These are phyloP conservation scores for Ceratobasidium sp. DNA, from an alignment of 1,284 basidiomycete genomes.

Conservation along the genomic window DNA sequence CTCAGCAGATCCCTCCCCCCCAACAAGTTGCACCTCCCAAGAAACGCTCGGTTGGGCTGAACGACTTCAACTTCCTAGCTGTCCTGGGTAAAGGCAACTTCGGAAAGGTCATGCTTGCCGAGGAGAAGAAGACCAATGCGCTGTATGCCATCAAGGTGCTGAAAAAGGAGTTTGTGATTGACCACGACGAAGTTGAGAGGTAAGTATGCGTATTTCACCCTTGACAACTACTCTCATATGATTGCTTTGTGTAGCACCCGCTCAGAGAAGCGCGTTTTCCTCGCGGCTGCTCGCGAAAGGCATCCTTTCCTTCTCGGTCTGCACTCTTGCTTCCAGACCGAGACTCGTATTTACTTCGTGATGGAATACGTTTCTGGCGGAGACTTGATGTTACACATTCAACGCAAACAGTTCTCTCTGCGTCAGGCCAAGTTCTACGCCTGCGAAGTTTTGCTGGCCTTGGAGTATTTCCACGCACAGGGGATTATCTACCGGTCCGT, in stretches of 20 bases:
- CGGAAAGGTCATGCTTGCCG: slow-evolving; percentile 99
- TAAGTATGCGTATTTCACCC: slow-evolving; percentile 51
- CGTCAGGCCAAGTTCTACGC: slow-evolving; percentile 97
- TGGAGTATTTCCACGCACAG: slow-evolving; percentile 98
- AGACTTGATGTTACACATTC: slow-evolving; percentile 82
- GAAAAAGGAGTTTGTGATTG: slow-evolving; percentile 99
- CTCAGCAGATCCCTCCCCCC: slow-evolving; percentile 45
- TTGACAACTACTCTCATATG: background rate
- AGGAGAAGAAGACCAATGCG: slow-evolving; percentile 89
- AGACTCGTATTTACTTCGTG: slow-evolving; percentile 90
- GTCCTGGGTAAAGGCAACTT: slow-evolving; percentile 99
- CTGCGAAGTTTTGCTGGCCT: slow-evolving; percentile 92
- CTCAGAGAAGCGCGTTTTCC: slow-evolving; percentile 98
- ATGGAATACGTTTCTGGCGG: slow-evolving; percentile 81
- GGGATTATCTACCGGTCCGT: slow-evolving; percentile 89
- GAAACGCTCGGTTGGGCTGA: slow-evolving; percentile 89
- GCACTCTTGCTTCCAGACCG: slow-evolving; percentile 99
- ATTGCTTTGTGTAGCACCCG: slow-evolving; percentile 72
- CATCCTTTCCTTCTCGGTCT: slow-evolving; percentile 97
- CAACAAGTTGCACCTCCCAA: slow-evolving; percentile 45
- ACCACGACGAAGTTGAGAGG: slow-evolving; percentile 99
- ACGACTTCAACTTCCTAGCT: slow-evolving; percentile 99
- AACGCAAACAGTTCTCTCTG: slow-evolving; percentile 79
- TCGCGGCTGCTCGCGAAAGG: slow-evolving; percentile 92
- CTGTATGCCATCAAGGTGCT: slow-evolving; percentile 99